Evolutionary conservation across 192 early-diverging fungal species (phyloP).

Genomic region (Phlyctochytrium planicorne): DNA sequence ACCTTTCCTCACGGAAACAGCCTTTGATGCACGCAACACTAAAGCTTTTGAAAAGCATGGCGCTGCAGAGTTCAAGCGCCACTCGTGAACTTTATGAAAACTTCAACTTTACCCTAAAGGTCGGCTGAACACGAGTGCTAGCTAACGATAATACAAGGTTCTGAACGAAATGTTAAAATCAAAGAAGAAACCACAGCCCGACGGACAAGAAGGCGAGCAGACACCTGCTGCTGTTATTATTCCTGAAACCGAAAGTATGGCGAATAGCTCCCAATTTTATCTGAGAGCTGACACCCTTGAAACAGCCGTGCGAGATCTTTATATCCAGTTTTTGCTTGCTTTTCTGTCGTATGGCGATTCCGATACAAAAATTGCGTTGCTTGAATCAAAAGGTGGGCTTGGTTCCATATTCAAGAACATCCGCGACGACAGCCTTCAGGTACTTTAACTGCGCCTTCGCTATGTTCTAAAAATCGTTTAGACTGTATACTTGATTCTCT

Average conservation of each 20-base stretch:
- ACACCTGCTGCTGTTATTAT: not conserved
- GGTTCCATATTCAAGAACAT: constrained; percentile 69
- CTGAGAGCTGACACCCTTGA: not conserved
- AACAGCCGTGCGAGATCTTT: constrained; percentile 69
- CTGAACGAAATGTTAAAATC: not conserved
- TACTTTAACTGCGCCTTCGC: constrained; percentile 21
- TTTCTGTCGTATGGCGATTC: constrained; percentile 74
- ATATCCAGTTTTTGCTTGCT: constrained; percentile 73
- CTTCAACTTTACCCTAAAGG: constrained; percentile 75
- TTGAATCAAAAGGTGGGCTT: constrained; percentile 73
- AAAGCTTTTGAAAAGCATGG: constrained; percentile 62
- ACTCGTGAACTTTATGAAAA: constrained; percentile 64
- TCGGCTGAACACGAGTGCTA: constrained; percentile 3
- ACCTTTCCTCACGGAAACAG: constrained; percentile 58
- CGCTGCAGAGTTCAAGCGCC: constrained; percentile 51
- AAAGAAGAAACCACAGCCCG: not conserved
- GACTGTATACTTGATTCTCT: constrained; percentile 60
- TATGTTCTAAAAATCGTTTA: constrained; percentile 15
- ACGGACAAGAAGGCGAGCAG: not conserved
- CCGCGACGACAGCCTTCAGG: constrained; percentile 63
- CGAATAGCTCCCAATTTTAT: not conserved
- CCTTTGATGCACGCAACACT: constrained; percentile 62
- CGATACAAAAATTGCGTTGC: constrained; percentile 63
- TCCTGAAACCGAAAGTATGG: constrained; percentile 1
- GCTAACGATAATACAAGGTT: constrained; percentile 9